Evolutionary conservation across 805 yeast genomes (phyloP), one percentile per base, ranked within the genome.

Genomic region (Starmerella asiatica): DNA sequence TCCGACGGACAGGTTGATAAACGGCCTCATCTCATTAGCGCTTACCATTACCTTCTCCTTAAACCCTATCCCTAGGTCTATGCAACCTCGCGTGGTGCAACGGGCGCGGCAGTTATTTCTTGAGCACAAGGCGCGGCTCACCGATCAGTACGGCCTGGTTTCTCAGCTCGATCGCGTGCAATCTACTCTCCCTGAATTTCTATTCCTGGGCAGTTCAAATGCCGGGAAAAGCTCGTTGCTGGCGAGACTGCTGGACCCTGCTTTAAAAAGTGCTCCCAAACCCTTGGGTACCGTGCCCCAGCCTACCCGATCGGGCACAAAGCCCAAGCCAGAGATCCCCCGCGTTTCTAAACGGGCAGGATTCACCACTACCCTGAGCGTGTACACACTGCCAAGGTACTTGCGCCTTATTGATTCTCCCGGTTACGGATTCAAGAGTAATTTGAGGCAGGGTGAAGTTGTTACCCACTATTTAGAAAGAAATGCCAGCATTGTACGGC

Each of bases 181-280:
- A 29, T 39, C 37, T 14, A 16, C 16, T 7, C 60, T 79, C 11
- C 94, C 94, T 0, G 94, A 84, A 52, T 71, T 84, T 4, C 62
- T 79, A 3, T 67, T 85, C 34, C 50, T 85, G 33, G 95, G 96
- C 0, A 71, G 82, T 46, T 78, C 93, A 35, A 85, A 85, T 50
- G 85, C 78, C 6, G 96, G 95, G 0, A 85, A 85, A 54, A 81
- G 93, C 0, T 75, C 93, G 0, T 56, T 85, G 20, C 62, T 85
- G 30, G 80, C 81, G 52, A 70, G 70, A 11, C 40, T 83, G 29
- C 40, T 56, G 28, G 34, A 29, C n/a, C 47, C 50, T 4, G 37
- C 39, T 7, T 59, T 80, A 4, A 53, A 20, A 29, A 35, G 39
- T 1, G 31, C 39, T 3, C 39, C 42, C 5, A 37, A 37, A 15